Conservation (phyloP, 2,329 filamentous ascomycete species). For the Aspergillus thermomutatus region DNA sequence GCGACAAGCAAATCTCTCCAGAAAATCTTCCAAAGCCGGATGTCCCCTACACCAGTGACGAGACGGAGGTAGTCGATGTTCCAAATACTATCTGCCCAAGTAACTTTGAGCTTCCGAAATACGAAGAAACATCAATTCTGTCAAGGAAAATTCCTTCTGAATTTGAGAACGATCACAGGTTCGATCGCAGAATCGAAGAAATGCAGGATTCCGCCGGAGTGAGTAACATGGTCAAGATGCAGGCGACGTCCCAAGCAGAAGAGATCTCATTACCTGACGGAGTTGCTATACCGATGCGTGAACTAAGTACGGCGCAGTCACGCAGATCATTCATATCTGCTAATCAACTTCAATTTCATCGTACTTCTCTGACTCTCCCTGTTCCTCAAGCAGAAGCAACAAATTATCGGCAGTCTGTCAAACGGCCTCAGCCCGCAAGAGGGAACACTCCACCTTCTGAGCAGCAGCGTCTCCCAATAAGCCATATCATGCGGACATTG, state of each 20-base stretch:
- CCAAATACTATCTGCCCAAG: not conserved
- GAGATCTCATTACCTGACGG: not conserved
- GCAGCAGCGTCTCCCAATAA: slow-evolving; percentile 33
- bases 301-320: slow-evolving; percentile 1
- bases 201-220: not conserved
- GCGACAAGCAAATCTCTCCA: not conserved
- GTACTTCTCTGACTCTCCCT: not conserved
- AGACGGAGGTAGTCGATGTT: not conserved
- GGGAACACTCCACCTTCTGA: not conserved
- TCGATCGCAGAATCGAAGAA: not conserved
- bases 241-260: not conserved
- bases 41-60: not conserved
- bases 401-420: not conserved
- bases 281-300: not conserved
- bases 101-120: not conserved
- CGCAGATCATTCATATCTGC: not conserved
- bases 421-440: not conserved
- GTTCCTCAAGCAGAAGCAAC: not conserved
- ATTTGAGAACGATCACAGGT: not conserved
- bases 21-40: not conserved
- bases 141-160: not conserved
- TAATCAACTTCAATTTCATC: not conserved
- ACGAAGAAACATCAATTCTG: not conserved
- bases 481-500: slow-evolving; percentile 63
- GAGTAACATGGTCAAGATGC: not conserved